These are phyloP conservation scores for Heliamphora exappendiculata DNA, from an alignment of 148 eudicot species.

Conservation along the genomic window DNA sequence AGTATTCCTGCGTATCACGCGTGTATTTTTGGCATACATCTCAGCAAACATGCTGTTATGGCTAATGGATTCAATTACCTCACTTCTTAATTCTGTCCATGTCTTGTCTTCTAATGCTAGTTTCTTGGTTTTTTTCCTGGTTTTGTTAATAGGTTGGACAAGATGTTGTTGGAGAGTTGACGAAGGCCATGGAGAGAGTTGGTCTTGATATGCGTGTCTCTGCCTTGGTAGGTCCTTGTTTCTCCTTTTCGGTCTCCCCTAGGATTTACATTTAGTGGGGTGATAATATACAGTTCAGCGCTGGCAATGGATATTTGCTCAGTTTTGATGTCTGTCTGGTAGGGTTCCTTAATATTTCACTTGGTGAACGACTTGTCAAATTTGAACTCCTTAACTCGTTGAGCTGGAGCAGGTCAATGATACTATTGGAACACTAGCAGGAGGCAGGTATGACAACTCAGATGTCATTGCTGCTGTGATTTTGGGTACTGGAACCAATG, in stretches of 20 bases:
- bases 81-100: background rate
- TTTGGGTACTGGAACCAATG: conserved; percentile 98
- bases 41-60: background rate
- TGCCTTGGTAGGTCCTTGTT: conserved; percentile 61
- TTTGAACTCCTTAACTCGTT: conserved; percentile 3
- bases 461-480: conserved; percentile 89
- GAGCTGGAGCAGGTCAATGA: conserved; percentile 66
- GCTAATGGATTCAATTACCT: background rate
- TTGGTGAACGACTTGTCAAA: background rate
- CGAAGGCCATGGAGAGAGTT: conserved; percentile 69
- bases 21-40: background rate
- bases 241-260: background rate
- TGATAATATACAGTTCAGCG: conserved; percentile 2
- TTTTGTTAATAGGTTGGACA: conserved; percentile 55
- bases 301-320: background rate
- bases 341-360: background rate
- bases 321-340: background rate
- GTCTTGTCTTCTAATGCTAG: background rate
- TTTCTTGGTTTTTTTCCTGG: conserved; percentile 2
- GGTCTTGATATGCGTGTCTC: conserved; percentile 89
- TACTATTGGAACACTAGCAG: conserved; percentile 93
- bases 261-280: background rate
- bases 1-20: background rate
- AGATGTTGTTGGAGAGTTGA: conserved; percentile 84
- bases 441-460: conserved; percentile 54